Conservation (phyloP, 2,329 filamentous ascomycete species). For the Aspergillus flavus region DNA sequence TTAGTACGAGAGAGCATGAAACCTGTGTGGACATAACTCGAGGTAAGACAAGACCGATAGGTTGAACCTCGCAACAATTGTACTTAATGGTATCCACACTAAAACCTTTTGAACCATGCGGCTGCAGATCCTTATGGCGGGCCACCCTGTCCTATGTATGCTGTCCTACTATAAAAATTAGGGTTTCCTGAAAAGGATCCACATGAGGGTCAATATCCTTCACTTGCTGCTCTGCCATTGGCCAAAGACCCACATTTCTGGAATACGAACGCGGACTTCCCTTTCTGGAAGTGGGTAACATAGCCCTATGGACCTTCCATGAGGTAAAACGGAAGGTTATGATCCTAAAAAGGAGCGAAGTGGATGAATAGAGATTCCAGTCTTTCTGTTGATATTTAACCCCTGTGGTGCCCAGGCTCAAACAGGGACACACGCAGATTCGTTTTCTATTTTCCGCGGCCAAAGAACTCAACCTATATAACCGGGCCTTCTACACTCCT, state of each 20-base stretch:
- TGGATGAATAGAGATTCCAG: not conserved
- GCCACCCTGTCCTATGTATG: not conserved
- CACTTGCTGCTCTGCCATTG: not conserved
- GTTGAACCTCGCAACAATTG: not conserved
- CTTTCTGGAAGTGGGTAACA: not conserved
- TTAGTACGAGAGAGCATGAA: not conserved
- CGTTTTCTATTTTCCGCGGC: not conserved
- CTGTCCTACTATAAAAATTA: not conserved
- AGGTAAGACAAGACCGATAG: not conserved
- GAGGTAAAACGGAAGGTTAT: not conserved
- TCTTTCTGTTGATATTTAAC: not conserved
- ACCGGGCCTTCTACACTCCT: not conserved
- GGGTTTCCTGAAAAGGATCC: not conserved
- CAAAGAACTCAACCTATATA: not conserved
- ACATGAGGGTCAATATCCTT: not conserved
- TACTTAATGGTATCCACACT: not conserved
- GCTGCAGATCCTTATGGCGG: not conserved
- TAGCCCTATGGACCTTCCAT: not conserved
- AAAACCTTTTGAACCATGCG: not conserved
- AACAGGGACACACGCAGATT: accelerated
- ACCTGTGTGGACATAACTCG: not conserved
- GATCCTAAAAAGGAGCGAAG: not conserved
- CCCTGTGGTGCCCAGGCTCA: not conserved
- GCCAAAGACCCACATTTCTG: not conserved
- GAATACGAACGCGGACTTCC: not conserved